Base-by-base conservation (phyloP, 179 eudicot genomes). In the Vitellaria paradoxa region DNA sequence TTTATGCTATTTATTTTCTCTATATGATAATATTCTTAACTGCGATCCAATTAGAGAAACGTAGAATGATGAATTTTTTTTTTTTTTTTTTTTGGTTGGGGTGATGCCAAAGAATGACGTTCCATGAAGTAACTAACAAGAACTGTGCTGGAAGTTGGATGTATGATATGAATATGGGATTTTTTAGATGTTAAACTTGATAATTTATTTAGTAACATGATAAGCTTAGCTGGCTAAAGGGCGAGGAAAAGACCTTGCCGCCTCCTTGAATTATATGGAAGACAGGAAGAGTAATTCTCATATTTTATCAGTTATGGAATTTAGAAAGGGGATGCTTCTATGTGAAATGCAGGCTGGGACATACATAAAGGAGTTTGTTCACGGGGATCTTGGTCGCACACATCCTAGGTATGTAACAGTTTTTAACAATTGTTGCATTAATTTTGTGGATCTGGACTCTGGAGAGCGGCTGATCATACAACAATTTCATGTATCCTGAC, bases 341-440 rank as follows among this genome's bases (percentile, higher is more conserved):
- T 79, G 8, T 78, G 56, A 21, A 55, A 75, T 47, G 57, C 86
- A 96, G 99, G 99, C 99, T 82, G 99, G 99, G 75, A 96, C 98
- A 23, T 96, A 96, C 80, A 92, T 96, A 77, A 96, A 96, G 83
- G 99, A 96, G 80, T 96, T 96, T 85, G 98, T 96, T 77, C 99
- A 96, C 70, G 99, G 99, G 49, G 99, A 96, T 82, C 91, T 96
- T 76, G 99, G 98, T 68, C 98, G 99, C 68, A 96, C 98, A 74
- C 80, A 85, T 81, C 99, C 98, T 49, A 96, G 92, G 99, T 96
- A 94, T 81, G 83, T 52, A 76, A 53, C 40, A 50, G 20, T 72
- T 59, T 76, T 37, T 30, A 1, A 30, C 37, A 30, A 2, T 30
- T 30, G 37, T 30, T 30, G 1, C 37, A 30, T 30, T 30, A 30